Conservation (phyloP, 83 land plant species). For the Diphasiastrum complanatum region DNA sequence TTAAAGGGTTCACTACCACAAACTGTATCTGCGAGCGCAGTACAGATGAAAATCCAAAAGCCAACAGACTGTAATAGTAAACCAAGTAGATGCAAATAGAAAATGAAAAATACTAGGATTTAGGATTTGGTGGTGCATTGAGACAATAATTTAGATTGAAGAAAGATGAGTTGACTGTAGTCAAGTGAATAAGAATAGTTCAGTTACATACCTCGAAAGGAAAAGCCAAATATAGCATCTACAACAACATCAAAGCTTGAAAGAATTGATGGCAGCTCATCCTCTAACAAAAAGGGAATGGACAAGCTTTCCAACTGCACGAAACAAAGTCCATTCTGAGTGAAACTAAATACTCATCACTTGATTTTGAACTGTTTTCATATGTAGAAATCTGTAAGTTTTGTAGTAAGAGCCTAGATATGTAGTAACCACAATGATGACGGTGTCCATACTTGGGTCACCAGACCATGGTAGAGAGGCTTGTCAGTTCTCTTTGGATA, state of each 20-base stretch:
- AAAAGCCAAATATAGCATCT: conserved; percentile 97
- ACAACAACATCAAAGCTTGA: conserved; percentile 64
- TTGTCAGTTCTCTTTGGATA: conserved; percentile 88
- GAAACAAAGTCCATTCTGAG: too few relatives aligned
- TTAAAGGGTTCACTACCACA: too few relatives aligned
- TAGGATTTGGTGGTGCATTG: too few relatives aligned
- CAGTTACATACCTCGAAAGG: conserved; percentile 68
- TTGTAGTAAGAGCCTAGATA: neutral
- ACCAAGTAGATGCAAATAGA: too few relatives aligned
- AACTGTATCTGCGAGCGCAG: too few relatives aligned
- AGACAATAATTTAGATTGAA: neutral
- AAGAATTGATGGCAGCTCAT: conserved; percentile 54
- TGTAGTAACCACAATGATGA: neutral
- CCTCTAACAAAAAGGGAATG: conserved; percentile 65
- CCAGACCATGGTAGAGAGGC: conserved; percentile 72
- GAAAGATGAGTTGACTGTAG: neutral
- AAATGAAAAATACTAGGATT: too few relatives aligned
- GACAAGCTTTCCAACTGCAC: conserved; percentile 76
- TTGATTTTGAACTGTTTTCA: too few relatives aligned
- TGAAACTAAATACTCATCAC: too few relatives aligned
- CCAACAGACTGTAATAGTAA: too few relatives aligned
- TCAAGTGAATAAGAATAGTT: neutral
- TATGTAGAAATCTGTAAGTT: too few relatives aligned
- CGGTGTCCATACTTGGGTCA: conserved; percentile 64
- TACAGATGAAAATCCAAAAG: too few relatives aligned